phyloP scores from a whole-genome alignment of 2,329 filamentous ascomycete species.

The Hymenoscyphus repandus region DNA sequence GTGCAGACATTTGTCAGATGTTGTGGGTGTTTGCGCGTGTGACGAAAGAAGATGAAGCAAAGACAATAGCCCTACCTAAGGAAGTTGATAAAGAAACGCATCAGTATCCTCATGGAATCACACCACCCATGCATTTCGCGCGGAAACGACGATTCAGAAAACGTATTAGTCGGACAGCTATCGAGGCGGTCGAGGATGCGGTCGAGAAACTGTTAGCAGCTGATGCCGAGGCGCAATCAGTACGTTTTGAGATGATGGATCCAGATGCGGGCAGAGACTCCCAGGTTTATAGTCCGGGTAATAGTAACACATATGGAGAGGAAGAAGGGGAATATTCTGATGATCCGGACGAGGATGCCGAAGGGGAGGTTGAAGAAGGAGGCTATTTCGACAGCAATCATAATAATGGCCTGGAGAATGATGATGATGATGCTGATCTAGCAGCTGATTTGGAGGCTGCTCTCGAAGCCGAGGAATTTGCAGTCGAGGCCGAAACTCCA shows the following conservation, averaged over 20 bases:
- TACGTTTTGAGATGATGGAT: slow-evolving; percentile 38
- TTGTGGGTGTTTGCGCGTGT: slow-evolving; percentile 59
- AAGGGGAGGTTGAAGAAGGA: slow-evolving; percentile 32
- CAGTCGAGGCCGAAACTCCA: slow-evolving; percentile 32
- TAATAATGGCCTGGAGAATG: slow-evolving; percentile 7
- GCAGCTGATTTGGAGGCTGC: slow-evolving; percentile 32
- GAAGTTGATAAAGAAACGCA: slow-evolving; percentile 28
- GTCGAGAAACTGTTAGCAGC: slow-evolving; percentile 46
- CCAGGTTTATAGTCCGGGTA: slow-evolving; percentile 19
- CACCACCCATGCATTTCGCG: slow-evolving; percentile 54
- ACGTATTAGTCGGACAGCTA: slow-evolving; percentile 48
- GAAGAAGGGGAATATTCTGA: slow-evolving; percentile 34
- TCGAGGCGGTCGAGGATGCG: slow-evolving; percentile 51
- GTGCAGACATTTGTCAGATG: slow-evolving; percentile 71
- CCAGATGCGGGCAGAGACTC: slow-evolving; percentile 28
- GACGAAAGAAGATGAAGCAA: slow-evolving; percentile 46
- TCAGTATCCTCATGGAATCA: slow-evolving; percentile 49
- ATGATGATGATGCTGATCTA: slow-evolving; percentile 30
- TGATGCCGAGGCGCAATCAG: slow-evolving; percentile 38
- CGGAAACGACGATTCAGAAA: slow-evolving; percentile 54
- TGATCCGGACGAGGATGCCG: slow-evolving; percentile 34
- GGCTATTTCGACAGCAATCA: slow-evolving; percentile 28
- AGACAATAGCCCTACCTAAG: slow-evolving; percentile 25
- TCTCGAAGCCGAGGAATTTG: slow-evolving; percentile 33
- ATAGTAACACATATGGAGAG: slow-evolving; percentile 25